Conservation (phyloP, 2,329 filamentous ascomycete species). For the Penicillium sp. region DNA sequence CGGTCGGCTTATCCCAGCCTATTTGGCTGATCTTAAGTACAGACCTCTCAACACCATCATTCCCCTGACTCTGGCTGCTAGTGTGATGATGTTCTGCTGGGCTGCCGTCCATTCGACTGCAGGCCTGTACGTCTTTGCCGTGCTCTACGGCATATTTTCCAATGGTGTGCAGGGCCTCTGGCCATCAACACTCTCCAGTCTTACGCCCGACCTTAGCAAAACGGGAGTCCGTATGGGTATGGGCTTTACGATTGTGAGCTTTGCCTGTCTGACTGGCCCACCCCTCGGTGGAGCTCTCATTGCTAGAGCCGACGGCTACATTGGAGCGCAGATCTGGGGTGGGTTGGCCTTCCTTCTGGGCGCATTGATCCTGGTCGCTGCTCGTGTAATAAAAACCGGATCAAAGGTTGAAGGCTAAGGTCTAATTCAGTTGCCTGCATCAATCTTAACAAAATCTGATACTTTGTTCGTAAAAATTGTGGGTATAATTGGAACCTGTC, state of each 20-base stretch:
- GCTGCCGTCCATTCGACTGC: conserved; percentile 45
- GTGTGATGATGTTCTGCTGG: conserved; percentile 56
- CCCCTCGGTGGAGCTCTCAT: conserved; percentile 50
- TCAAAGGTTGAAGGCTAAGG: conserved; percentile 5
- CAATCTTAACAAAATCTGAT: background rate
- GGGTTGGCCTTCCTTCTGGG: conserved; percentile 23
- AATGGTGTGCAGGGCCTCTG: conserved; percentile 11
- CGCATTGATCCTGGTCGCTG: conserved; percentile 9
- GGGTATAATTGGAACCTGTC: background rate
- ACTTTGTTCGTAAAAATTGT: background rate
- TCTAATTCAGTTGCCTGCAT: background rate
- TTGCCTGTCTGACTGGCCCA: conserved; percentile 47
- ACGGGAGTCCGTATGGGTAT: conserved; percentile 23
- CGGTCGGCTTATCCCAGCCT: conserved; percentile 53
- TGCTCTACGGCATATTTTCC: conserved; percentile 39
- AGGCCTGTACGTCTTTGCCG: conserved; percentile 45
- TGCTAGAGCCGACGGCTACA: conserved; percentile 41
- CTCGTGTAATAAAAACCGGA: conserved; percentile 9
- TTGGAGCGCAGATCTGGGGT: conserved; percentile 47
- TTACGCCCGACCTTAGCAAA: conserved; percentile 14
- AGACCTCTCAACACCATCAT: conserved; percentile 58
- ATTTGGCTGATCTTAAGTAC: conserved; percentile 52
- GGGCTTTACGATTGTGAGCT: conserved; percentile 46
- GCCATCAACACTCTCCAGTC: conserved; percentile 12
- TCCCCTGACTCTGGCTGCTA: conserved; percentile 48